Base-by-base conservation (phyloP, 805 yeast species). In the Kuraishia borneana region DNA sequence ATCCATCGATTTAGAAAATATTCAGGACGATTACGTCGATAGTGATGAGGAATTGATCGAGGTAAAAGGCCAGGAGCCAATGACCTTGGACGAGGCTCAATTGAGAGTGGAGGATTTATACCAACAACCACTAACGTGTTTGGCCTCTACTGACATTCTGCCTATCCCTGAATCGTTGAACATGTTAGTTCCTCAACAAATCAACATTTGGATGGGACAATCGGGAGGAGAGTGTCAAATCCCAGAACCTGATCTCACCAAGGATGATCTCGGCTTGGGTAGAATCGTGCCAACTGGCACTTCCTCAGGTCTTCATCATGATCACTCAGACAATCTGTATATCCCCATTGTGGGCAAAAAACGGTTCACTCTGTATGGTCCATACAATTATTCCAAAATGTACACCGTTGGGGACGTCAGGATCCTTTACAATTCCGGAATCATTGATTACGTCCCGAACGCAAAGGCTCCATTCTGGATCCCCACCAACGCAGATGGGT, bases 281-380 rank as follows among this genome's bases (percentile, higher is more conserved):
- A 69, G 72, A 45, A 56, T 56, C 17, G 53, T 78, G 1, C 80
- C 84, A 1, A 68, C 70, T 1, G 60, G 62, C 2, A 61, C 76
- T 1, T 76, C 85, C 0, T 76, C 87, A 2, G 89, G 89, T 0
- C 54, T 81, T 9, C 89, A 81, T 44, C 89, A 81, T 49, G 89
- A 81, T 49, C 88, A 80, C 53, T 83, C 88, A 2, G 88, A 80
- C 47, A 81, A 81, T 45, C 55, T 81, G 23, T 81, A 81, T 48
- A 60, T 80, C 4, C 70, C 81, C 2, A 47, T 73, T 1, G 54
- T 63, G 19, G 92, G 89, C 0, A 47, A 44, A 6, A 81, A 81
- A 45, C 50, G 87, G 39, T 81, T 81, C 50, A 79, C 88, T 0
- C 44, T 81, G 5, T 78, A 66, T 46, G 60, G 77, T 4, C 89